Evolutionary conservation across 73 alveolate genomes (phyloP).

Genomic region (Paramecium primaurelia): DNA sequence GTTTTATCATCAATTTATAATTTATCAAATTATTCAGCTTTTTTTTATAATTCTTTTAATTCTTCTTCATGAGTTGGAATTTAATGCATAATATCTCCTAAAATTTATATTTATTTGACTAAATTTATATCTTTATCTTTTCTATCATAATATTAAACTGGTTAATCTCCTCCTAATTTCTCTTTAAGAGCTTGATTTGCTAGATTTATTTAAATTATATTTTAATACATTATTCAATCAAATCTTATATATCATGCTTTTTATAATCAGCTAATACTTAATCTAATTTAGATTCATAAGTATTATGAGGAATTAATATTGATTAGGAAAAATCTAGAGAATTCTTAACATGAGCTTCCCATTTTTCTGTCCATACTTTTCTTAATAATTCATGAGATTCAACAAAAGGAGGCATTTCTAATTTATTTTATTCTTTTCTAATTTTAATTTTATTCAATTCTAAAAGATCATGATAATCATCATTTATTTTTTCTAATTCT

Average conservation of each 20-base stretch:
- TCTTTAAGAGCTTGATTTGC: not conserved
- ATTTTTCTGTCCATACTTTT: constrained; percentile 53
- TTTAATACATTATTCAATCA: constrained; percentile 7
- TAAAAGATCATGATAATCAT: constrained; percentile 56
- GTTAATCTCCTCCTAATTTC: constrained; percentile 4
- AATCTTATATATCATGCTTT: not conserved
- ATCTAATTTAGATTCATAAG: constrained; percentile 46
- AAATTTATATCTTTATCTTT: not conserved
- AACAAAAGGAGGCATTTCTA: constrained; percentile 56
- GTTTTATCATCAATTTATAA: constrained; percentile 39
- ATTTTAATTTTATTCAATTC: constrained; percentile 38
- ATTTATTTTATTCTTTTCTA: constrained; percentile 31
- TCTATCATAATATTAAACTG: not conserved
- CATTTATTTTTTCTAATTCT: constrained; percentile 48
- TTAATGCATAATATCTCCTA: constrained; percentile 37
- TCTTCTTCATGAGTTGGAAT: constrained; percentile 45
- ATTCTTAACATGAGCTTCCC: constrained; percentile 21
- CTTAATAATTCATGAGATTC: constrained; percentile 40
- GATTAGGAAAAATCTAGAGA: constrained; percentile 25
- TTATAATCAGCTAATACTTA: not conserved
- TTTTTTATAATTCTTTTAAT: not conserved
- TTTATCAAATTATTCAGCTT: constrained; percentile 44
- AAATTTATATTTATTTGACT: not conserved
- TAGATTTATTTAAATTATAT: not conserved
- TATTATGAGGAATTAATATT: not conserved